phyloP scores from a whole-genome alignment of 2,329 filamentous ascomycete genomes.

The Nannizzia gypsea region DNA sequence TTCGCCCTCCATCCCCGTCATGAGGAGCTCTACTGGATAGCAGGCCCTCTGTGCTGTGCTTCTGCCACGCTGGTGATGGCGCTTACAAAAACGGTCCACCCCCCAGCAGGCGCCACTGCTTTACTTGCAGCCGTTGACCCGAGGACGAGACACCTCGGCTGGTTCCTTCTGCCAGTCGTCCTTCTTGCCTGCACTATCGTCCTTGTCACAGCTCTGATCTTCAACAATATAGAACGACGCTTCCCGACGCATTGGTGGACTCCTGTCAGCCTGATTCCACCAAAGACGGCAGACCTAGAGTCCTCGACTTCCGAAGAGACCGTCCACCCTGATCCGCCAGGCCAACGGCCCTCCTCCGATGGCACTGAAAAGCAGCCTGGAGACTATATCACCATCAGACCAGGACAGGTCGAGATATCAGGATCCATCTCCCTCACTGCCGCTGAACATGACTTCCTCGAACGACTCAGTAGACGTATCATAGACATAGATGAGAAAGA shows the following conservation, averaged over 20 bases:
- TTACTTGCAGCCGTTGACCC: constrained; percentile 54
- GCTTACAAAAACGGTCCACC: constrained; percentile 60
- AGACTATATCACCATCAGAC: constrained; percentile 19
- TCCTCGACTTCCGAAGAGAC: constrained; percentile 11
- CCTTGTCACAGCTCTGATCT: constrained; percentile 48
- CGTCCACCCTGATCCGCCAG: not conserved
- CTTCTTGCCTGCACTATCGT: constrained; percentile 51
- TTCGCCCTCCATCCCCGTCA: constrained; percentile 44
- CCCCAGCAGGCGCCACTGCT: constrained; percentile 63
- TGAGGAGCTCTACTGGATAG: constrained; percentile 49
- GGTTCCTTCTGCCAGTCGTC: constrained; percentile 55
- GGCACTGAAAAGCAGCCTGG: constrained; percentile 15
- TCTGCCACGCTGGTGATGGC: constrained; percentile 53
- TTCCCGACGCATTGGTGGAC: constrained; percentile 61
- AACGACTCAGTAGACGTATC: constrained; percentile 26
- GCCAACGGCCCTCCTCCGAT: not conserved
- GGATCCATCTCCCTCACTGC: constrained; percentile 25
- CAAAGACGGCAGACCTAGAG: constrained; percentile 17
- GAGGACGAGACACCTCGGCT: constrained; percentile 47
- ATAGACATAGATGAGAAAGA: constrained; percentile 11
- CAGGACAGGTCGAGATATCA: constrained; percentile 23
- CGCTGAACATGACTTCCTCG: constrained; percentile 24
- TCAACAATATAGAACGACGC: constrained; percentile 57
- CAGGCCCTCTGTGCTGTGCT: constrained; percentile 54
- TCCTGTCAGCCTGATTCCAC: constrained; percentile 19